Base-by-base conservation (phyloP, 164 flowering plant genomes). In the Vitis labrusca region DNA sequence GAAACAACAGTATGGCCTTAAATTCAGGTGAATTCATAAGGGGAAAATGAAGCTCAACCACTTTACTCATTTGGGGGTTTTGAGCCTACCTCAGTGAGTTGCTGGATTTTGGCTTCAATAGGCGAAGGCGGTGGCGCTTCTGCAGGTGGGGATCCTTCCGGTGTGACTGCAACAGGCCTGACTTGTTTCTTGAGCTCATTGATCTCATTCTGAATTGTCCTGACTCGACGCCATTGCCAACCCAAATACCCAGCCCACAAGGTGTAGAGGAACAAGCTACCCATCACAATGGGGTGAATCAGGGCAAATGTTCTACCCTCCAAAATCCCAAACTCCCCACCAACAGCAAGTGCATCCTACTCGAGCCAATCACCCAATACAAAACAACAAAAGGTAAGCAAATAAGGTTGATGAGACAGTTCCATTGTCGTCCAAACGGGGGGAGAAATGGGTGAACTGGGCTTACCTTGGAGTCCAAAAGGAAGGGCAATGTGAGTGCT, bases 161-260 rank as follows among this genome's bases (percentile, higher is more conserved):
- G 85, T 13, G 92, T 65, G 30, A 80, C 95, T 0, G 88, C 75
- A 23, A 82, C 77, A 53, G 94, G 91, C 80, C 87, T 85, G 16
- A 91, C 83, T 66, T 88, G 86, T 82, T 91, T 94, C 88, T 91
- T 92, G 54, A 94, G 88, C 83, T 89, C 94, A 71, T 78, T 89
- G 65, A 94, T 87, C 81, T 94, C 97, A 66, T 80, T 80, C 79
- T 91, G 99, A 11, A 82, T 77, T 0, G 99, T 92, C 72, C 99
- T 68, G 2, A 91, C 92, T n/a, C 97, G 75, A 66, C 97, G 77
- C 99, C 99, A 94, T 72, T 94, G 97, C 98, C 98, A 94, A 1
- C 98, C 98, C 59, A 94, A 73, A 76, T 89, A 92, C 5, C 97
- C 97, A 30, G 94, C 88, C 84, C 87, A 92, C 73, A 94, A 66